phyloP scores from a whole-genome alignment of 495 filamentous ascomycete genomes.

The Melanomma pulvis-pyrius region DNA sequence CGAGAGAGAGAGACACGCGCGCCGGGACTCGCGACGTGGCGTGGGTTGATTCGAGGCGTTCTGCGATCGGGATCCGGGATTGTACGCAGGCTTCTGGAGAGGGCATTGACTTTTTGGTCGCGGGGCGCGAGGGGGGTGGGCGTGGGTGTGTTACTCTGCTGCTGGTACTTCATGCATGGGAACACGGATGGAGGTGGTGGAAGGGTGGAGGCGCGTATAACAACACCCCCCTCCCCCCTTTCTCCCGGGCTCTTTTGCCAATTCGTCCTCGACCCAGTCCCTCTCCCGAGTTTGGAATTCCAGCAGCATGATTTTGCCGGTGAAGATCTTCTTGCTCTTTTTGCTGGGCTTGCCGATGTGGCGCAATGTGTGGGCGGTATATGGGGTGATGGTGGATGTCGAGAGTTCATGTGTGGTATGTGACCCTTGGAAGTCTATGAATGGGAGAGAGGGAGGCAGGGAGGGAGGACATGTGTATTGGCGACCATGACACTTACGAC shows the following conservation, averaged over 20 bases:
- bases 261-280: neutral
- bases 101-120: too few relatives aligned
- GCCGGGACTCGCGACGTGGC: too few relatives aligned
- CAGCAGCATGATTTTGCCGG: neutral
- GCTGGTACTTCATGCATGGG: neutral
- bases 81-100: too few relatives aligned
- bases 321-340: neutral
- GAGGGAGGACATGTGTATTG: too few relatives aligned
- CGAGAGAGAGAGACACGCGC: too few relatives aligned
- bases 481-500: too few relatives aligned
- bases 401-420: conserved; percentile 1
- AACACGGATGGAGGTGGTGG: neutral
- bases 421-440: neutral
- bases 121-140: too few relatives aligned
- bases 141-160: neutral
- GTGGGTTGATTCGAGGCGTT: too few relatives aligned
- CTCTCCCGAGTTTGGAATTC: neutral
- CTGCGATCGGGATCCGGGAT: too few relatives aligned
- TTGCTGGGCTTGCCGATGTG: neutral
- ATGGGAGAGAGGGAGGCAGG: too few relatives aligned
- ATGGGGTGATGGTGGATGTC: neutral
- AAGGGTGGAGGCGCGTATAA: neutral
- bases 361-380: neutral
- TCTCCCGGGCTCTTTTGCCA: neutral
- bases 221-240: neutral